Base-by-base conservation (phyloP, 2,329 filamentous ascomycete species). In the Colletotrichum spinosum region DNA sequence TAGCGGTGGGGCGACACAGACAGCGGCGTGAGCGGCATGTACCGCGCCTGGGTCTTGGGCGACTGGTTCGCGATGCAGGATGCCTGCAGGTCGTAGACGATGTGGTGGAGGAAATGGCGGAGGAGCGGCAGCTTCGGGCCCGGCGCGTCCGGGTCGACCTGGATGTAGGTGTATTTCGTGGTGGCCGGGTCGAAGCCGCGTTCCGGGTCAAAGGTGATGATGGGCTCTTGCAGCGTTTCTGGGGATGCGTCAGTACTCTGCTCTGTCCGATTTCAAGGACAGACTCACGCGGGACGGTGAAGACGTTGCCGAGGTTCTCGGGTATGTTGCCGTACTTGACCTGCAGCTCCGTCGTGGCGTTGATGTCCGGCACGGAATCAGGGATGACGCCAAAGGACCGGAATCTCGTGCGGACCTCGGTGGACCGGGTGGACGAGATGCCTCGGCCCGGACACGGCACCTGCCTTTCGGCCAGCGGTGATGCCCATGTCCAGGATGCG, bases 121-220 rank as follows among this genome's bases (percentile, higher is more conserved):
- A 48, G 35, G 2, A 56, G 11, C 1, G 54, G 54, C 1, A 49
- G 8, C 2, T n/a, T 10, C 4, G 54, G 54, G 1, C 54, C 54
- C 1, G 54, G 54, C 8, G 54, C 44, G 54, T 56, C 54, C 33
- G 54, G 54, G 44, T 56, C 54, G 54, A 56, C 11, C 33, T 56
- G 54, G 54, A 56, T 56, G 35, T 56, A 56, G 2, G 54, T 56
- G 44, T 56, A 49, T 37, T 48, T 48, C 15, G 54, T 56, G 6
- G 54, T 15, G 6, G 54, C 6, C 2, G 54, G 54, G 12, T 56
- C 4, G 1, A 10, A 10, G 13, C 44, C 33, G 2, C 2, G 7
- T 33, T 56, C 54, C 6, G 44, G 54, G 8, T 46, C 42, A 17
- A 49, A 56, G n/a, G 42, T 33, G 44, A 56, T 49, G 11, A 10